Evolutionary conservation across 2,329 filamentous ascomycete species (phyloP).

Genomic region (Metarhizium guizhouense): DNA sequence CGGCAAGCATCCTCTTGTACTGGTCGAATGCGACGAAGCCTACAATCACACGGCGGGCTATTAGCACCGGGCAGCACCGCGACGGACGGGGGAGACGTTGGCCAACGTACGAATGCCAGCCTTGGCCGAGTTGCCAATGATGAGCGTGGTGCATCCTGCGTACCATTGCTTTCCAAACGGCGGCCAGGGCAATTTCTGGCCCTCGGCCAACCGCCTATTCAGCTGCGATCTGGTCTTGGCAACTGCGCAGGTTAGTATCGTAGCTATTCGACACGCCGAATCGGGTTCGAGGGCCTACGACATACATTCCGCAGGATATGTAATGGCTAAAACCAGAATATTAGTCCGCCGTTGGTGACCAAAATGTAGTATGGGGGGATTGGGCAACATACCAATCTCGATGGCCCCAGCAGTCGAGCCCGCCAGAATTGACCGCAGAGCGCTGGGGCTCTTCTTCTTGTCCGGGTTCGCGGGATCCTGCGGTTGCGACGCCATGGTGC

Average conservation of each 20-base stretch:
- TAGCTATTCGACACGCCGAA: not conserved
- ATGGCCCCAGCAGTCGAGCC: conserved; percentile 90
- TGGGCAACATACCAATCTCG: conserved; percentile 63
- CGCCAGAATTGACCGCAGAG: conserved; percentile 81
- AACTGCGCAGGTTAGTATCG: conserved; percentile 39
- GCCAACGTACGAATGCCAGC: conserved; percentile 75
- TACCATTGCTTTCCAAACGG: conserved; percentile 95
- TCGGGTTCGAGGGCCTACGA: conserved; percentile 7
- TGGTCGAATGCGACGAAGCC: conserved; percentile 90
- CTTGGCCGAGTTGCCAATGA: conserved; percentile 94
- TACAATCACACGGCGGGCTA: conserved; percentile 5
- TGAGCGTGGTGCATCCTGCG: conserved; percentile 91
- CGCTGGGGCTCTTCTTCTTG: conserved; percentile 54
- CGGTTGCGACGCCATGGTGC: conserved; percentile 20
- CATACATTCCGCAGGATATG: conserved; percentile 88
- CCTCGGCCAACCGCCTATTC: conserved; percentile 71
- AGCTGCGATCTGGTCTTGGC: conserved; percentile 93
- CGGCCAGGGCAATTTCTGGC: conserved; percentile 87
- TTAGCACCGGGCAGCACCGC: conserved; percentile 3
- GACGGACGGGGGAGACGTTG: not conserved
- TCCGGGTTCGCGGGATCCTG: conserved; percentile 15
- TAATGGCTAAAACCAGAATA: conserved; percentile 50
- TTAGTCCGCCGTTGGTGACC: conserved; percentile 12
- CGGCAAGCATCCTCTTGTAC: conserved; percentile 76
- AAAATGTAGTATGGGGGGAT: not conserved